A percentile compares a stretch with the other conserved stretches of the same genome.
These are phyloP conservation scores for Coemansia sp. DNA, from an alignment of 192 early-diverging fungal species.

Conservation along the genomic window DNA sequence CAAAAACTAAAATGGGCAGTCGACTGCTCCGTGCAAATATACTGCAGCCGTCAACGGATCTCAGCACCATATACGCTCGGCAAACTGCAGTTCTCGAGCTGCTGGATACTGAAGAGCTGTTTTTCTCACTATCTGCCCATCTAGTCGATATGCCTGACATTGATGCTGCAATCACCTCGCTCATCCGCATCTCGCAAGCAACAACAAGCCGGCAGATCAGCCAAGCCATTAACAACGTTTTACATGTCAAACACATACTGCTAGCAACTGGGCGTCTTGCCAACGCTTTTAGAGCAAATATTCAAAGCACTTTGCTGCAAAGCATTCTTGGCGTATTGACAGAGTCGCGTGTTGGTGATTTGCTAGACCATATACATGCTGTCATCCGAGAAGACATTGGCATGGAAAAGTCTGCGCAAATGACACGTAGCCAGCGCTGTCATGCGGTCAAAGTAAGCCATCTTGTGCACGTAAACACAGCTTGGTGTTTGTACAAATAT, in stretches of 20 bases:
- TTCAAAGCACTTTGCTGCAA: slow-evolving; percentile 48
- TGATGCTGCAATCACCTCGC: slow-evolving; percentile 59
- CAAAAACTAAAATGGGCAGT: slow-evolving; percentile 42
- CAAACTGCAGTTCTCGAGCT: slow-evolving; percentile 45
- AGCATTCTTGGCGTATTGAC: slow-evolving; percentile 52
- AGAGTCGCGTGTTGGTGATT: slow-evolving; percentile 36
- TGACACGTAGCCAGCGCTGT: slow-evolving; percentile 79
- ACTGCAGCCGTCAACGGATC: slow-evolving; percentile 64
- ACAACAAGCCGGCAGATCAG: slow-evolving; percentile 60
- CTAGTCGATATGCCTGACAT: slow-evolving; percentile 57
- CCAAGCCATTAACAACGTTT: slow-evolving; percentile 65
- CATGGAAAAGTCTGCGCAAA: slow-evolving; percentile 71
- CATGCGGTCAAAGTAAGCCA: slow-evolving; percentile 74
- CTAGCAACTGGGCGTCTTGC: slow-evolving; percentile 49
- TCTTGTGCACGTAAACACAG: too few relatives aligned
- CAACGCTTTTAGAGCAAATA: slow-evolving; percentile 20
- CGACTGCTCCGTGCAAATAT: slow-evolving; percentile 75
- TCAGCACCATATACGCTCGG: slow-evolving; percentile 36
- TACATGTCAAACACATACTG: slow-evolving; percentile 70
- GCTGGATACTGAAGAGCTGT: slow-evolving; percentile 52
- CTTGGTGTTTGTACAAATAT: not conserved
- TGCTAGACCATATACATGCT: slow-evolving; percentile 58
- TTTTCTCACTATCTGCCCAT: slow-evolving; percentile 49
- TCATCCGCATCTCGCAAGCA: slow-evolving; percentile 53
- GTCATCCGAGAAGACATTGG: slow-evolving; percentile 72